Evolutionary conservation across 169 alveolate species (phyloP).

Genomic region (Theileria parva): DNA sequence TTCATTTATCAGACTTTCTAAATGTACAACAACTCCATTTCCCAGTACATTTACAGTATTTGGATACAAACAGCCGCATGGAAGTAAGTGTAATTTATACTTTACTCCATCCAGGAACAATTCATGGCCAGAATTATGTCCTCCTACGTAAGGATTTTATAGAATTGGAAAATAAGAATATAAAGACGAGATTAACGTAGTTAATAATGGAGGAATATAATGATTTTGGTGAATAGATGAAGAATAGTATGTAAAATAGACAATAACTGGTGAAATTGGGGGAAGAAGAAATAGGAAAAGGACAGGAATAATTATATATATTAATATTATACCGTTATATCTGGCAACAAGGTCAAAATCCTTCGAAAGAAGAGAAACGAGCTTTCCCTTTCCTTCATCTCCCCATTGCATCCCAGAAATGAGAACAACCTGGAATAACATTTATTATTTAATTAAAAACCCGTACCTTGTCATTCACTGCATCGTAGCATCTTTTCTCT

Average conservation of each 20-base stretch:
- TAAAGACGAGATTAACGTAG: background rate
- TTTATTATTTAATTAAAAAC: background rate
- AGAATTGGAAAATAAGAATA: background rate
- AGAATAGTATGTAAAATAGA: background rate
- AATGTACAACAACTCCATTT: conserved; percentile 90
- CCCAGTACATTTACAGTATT: conserved; percentile 84
- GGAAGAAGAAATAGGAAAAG: background rate
- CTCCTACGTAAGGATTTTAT: conserved; percentile 66
- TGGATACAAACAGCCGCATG: conserved; percentile 88
- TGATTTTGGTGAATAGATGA: background rate
- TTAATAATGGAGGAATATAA: background rate
- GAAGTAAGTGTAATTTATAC: conserved; percentile 90
- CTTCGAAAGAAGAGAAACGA: conserved; percentile 88
- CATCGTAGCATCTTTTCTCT: background rate
- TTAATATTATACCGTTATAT: conserved; percentile 82
- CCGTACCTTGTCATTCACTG: background rate
- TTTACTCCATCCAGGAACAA: conserved; percentile 77
- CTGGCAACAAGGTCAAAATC: conserved; percentile 87
- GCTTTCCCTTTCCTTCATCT: conserved; percentile 97
- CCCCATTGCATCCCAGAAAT: conserved; percentile 96
- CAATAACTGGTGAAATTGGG: background rate
- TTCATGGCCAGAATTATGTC: conserved; percentile 93
- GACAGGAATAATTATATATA: background rate
- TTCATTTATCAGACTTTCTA: conserved; percentile 65
- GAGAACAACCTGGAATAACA: conserved; percentile 61